Evolutionary conservation across 768 basidiomycete species (phyloP).

Genomic region (Termitomyces sp.): DNA sequence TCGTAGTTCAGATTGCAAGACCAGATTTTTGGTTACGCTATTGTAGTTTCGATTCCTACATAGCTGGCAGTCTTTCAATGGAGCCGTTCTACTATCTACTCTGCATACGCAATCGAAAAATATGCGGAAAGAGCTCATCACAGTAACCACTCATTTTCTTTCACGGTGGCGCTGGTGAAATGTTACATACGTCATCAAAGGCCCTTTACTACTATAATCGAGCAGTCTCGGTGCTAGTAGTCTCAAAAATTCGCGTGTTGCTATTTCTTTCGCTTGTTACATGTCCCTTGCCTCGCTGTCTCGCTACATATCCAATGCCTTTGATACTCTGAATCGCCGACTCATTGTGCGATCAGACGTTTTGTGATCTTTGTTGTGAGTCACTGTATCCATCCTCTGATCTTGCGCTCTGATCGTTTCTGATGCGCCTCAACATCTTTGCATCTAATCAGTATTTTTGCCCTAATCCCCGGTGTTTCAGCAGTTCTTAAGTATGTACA

Average conservation of each 20-base stretch:
- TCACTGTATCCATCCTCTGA: too few species aligned
- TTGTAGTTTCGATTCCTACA: slow-evolving; percentile 18
- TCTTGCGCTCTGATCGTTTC: slow-evolving; percentile 3
- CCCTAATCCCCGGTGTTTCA: slow-evolving; percentile 19
- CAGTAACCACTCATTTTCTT: too few species aligned
- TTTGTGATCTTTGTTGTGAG: too few species aligned
- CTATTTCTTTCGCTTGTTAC: slow-evolving; percentile 23
- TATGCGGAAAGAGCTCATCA: too few species aligned
- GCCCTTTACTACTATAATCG: slow-evolving; percentile 1
- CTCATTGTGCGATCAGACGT: slow-evolving; percentile 5
- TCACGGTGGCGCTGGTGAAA: slow-evolving; percentile 25
- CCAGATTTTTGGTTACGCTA: slow-evolving; percentile 15
- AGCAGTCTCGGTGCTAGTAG: neutral
- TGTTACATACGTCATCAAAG: too few species aligned
- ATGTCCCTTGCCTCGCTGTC: neutral
- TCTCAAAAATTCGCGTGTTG: slow-evolving; percentile 15
- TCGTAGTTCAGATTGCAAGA: too few species aligned
- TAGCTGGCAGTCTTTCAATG: too few species aligned
- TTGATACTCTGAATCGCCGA: neutral
- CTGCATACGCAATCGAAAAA: too few species aligned
- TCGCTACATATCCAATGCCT: neutral
- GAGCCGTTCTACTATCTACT: too few species aligned
- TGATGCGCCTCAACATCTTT: slow-evolving; percentile 16
- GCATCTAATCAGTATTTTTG: too few species aligned
- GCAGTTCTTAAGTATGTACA: too few species aligned